Base-by-base conservation (phyloP, 192 early-diverging fungal genomes). In the Coemansia sp. region DNA sequence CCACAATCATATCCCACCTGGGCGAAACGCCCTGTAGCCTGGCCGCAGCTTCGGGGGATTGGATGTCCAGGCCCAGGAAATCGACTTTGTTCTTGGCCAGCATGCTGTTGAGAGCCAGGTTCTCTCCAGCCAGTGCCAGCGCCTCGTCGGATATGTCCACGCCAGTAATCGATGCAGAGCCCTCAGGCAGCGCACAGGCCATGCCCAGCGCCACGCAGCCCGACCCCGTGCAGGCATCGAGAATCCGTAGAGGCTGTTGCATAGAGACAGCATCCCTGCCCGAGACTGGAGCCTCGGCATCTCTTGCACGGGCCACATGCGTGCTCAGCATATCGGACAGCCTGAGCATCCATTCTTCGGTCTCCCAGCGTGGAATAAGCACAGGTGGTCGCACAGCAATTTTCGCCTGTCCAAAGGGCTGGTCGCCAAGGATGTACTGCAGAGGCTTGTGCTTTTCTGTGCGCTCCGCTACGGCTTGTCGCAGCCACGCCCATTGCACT, bases 281-380 rank as follows among this genome's bases (percentile, higher is more conserved):
- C n/a, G n/a, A n/a, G n/a, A n/a, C n/a, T n/a, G n/a, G n/a, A 0
- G 28, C 11, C n/a, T 37, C 15, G 13, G 53, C 37, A n/a, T 28
- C 23, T 4, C 33, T 15, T 9, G 33, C 11, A 2, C 2, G 5
- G 5, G 25, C n/a, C 26, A 55, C 24, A 42, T 59, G 40, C 15
- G 46, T 53, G 5, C 65, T 67, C 9, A 93, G 30, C 27, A 78
- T 22, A 5, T 58, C 40, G 22, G 81, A 69, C 9, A 92, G 54
- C 9, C 80, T 64, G 18, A 77, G 43, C n/a, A 85, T 80, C 90
- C 91, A 94, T 74, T 94, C 91, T 72, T 98, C 93, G 2, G 95
- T 98, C 69, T 98, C 95, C 90, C 82, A 85, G 65, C 88, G 78
- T 42, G 94, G 94, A 53, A 97, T 94, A 5, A 97, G 72, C 11